A percentile compares a stretch with the other conserved stretches of the same genome.
These are phyloP conservation scores for Pyrenophora tritici-repentis DNA, from an alignment of 2,329 filamentous ascomycete genomes.

Conservation along the genomic window DNA sequence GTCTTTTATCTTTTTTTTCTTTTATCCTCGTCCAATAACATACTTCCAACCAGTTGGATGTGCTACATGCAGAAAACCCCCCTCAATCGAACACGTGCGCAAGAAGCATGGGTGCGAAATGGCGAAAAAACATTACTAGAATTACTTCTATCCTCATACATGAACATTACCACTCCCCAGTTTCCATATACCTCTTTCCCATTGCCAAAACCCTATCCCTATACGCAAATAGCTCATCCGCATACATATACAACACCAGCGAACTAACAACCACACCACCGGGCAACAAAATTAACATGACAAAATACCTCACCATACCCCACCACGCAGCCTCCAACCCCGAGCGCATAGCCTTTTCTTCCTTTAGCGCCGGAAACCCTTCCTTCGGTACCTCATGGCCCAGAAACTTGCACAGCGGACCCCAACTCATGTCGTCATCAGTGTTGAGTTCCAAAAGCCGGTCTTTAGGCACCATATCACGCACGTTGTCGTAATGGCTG, in stretches of 20 bases:
- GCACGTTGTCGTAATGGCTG: constrained; percentile 32
- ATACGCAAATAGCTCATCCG: constrained; percentile 13
- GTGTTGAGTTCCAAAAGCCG: constrained; percentile 36
- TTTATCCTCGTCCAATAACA: too few species aligned
- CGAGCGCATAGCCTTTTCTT: constrained; percentile 27
- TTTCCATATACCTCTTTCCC: constrained; percentile 21
- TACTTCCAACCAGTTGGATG: too few species aligned
- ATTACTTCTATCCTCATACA: too few species aligned
- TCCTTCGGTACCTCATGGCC: constrained; percentile 25
- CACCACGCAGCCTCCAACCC: constrained; percentile 29
- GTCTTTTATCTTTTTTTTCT: too few species aligned
- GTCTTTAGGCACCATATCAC: constrained; percentile 25
- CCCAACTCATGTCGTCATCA: constrained; percentile 27
- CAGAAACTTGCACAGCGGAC: constrained; percentile 37
- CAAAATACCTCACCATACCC: constrained; percentile 27
- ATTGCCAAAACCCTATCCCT: constrained; percentile 16
- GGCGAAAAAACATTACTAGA: too few species aligned
- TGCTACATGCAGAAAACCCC: too few species aligned
- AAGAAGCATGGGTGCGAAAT: too few species aligned
- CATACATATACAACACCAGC: constrained; percentile 13
- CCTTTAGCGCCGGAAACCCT: constrained; percentile 27
- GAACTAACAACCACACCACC: constrained; percentile 11
- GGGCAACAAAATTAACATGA: constrained; percentile 23
- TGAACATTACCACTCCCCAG: neutral
- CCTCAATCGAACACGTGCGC: too few species aligned